Percentiles rank a stretch among this genome's conserved stretches.
Conservation (phyloP, 768 basidiomycete species). For the Phlebiopsis gigantea region DNA sequence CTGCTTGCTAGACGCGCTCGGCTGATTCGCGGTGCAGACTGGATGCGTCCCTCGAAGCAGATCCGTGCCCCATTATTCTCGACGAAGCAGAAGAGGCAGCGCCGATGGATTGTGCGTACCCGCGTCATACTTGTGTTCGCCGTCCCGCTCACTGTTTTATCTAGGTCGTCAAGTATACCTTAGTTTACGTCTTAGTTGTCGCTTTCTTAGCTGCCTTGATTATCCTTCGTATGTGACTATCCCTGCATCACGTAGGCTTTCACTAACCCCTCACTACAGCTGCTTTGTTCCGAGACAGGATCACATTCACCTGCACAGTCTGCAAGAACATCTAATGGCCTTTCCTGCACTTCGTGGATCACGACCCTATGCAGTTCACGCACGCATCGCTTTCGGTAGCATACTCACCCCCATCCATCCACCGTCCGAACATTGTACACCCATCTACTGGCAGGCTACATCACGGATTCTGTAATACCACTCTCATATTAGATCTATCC, state of each 20-base stretch:
- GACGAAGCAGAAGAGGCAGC: constrained; percentile 87
- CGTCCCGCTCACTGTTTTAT: constrained; percentile 8
- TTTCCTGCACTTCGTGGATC: constrained; percentile 7
- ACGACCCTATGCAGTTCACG: constrained; percentile 7
- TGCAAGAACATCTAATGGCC: constrained; percentile 76
- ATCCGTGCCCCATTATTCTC: constrained; percentile 92
- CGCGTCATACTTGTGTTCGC: not conserved
- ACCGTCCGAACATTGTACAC: constrained; percentile 16
- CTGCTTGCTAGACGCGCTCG: not conserved
- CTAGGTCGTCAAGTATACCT: constrained; percentile 80
- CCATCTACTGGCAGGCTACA: constrained; percentile 14
- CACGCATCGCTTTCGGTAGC: constrained; percentile 13
- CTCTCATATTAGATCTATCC: constrained; percentile 13
- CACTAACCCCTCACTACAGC: constrained; percentile 37
- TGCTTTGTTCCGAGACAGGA: constrained; percentile 72
- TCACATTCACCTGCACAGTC: constrained; percentile 75
- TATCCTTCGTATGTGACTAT: constrained; percentile 64
- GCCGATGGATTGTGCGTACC: constrained; percentile 77
- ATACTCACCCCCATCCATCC: constrained; percentile 4
- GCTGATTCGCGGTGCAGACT: constrained; percentile 46
- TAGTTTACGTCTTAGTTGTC: constrained; percentile 76
- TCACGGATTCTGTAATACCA: constrained; percentile 19
- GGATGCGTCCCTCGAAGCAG: constrained; percentile 93
- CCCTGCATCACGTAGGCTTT: constrained; percentile 13
- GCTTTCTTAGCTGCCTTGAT: constrained; percentile 77